Conservation (phyloP, 208 protist genomes). For the Trypanosoma platydactyli region DNA sequence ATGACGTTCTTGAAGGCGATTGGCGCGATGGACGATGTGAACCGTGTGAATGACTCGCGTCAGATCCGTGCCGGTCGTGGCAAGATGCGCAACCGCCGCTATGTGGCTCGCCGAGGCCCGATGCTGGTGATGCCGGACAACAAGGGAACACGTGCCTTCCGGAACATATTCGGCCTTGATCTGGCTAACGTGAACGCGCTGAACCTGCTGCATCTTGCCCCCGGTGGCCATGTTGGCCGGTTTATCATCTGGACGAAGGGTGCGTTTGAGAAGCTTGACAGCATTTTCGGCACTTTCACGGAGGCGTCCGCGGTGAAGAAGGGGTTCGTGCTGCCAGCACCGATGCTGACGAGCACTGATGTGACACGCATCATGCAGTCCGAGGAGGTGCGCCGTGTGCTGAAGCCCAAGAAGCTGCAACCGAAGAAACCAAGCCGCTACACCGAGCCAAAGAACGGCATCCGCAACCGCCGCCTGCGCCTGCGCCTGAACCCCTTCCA, state of each 20-base stretch:
- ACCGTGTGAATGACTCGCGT: constrained; percentile 89
- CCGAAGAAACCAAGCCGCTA: constrained; percentile 52
- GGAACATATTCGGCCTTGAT: constrained; percentile 98
- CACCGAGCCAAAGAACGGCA: constrained; percentile 61
- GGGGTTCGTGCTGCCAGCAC: constrained; percentile 65
- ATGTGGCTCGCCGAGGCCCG: constrained; percentile 93
- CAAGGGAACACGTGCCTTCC: constrained; percentile 91
- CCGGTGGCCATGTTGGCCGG: constrained; percentile 98
- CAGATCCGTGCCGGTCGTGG: constrained; percentile 94
- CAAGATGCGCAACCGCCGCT: constrained; percentile 98
- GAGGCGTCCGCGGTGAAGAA: constrained; percentile 88
- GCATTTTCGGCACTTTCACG: constrained; percentile 94
- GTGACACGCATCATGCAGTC: constrained; percentile 84
- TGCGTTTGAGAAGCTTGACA: constrained; percentile 97
- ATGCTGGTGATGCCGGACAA: constrained; percentile 95
- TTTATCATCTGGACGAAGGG: constrained; percentile 99
- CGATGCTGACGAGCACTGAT: constrained; percentile 76
- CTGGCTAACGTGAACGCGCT: constrained; percentile 92
- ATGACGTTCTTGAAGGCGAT: constrained; percentile 93
- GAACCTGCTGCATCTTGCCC: constrained; percentile 98
- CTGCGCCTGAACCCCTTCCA: constrained; percentile 76
- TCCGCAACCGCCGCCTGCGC: constrained; percentile 80
- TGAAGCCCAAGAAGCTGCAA: constrained; percentile 78
- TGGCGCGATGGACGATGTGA: constrained; percentile 94
- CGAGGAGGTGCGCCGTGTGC: constrained; percentile 74